Conservation (phyloP, 176 grass and related monocot genomes). For the Zea luxurians region DNA sequence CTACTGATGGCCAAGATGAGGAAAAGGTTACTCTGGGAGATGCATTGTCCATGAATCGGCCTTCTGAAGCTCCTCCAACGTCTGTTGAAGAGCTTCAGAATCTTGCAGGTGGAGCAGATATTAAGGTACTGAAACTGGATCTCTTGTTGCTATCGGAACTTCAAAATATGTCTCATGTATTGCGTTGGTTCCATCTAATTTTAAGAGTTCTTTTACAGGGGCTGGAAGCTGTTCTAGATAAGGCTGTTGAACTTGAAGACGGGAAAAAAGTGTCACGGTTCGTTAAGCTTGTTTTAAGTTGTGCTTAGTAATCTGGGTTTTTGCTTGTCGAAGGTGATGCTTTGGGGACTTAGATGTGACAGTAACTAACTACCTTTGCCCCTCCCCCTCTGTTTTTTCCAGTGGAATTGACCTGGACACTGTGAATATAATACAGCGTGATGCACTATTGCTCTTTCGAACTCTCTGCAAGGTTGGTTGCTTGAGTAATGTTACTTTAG, state of each 20-base stretch:
- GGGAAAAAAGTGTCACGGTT: slow-evolving; percentile 93
- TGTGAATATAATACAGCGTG: slow-evolving; percentile 85
- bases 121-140: slow-evolving; percentile 63
- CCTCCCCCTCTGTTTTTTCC: not conserved
- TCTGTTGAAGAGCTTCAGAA: slow-evolving; percentile 97
- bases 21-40: slow-evolving; percentile 74
- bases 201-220: slow-evolving; percentile 57
- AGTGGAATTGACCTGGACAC: slow-evolving; percentile 94
- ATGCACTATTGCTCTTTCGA: slow-evolving; percentile 87
- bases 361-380: slow-evolving; percentile 29
- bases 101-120: slow-evolving; percentile 95
- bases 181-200: slow-evolving; percentile 41
- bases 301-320: not conserved
- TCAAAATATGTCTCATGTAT: slow-evolving; percentile 19
- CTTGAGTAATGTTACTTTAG: slow-evolving; percentile 33
- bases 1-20: slow-evolving; percentile 61
- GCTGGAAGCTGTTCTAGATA: slow-evolving; percentile 96
- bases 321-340: slow-evolving; percentile 19
- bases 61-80: slow-evolving; percentile 60
- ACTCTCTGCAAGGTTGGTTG: slow-evolving; percentile 94
- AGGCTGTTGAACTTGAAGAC: slow-evolving; percentile 95
- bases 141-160: not conserved
- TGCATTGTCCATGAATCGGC: slow-evolving; percentile 64
- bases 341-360: not conserved
- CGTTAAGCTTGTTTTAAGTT: slow-evolving; percentile 36